Evolutionary conservation across 305 asterid species (phyloP), one percentile per base, ranked within the genome.

Genomic region (Ilex paraguariensis): DNA sequence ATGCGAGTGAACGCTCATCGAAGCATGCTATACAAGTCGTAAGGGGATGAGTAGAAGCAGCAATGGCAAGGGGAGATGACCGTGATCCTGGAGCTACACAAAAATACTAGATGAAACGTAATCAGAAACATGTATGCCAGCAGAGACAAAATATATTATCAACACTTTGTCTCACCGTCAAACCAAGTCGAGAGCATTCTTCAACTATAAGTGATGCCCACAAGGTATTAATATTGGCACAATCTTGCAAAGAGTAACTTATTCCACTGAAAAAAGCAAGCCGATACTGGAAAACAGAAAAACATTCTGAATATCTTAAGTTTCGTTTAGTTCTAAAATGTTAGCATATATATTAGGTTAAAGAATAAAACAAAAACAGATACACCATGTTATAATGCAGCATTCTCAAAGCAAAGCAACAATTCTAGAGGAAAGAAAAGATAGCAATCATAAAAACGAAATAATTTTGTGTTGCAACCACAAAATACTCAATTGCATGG

Each of bases 41-140:
- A 51, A 79, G 91, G 61, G 92, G 95, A 77, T 93, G 97, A 73
- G 87, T 78, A 57, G 99, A 83, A 28, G 99, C 99, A 66, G 99
- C 99, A 53, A 93, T 81, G 17, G 97, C 87, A 70, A 93, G 78
- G 31, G 97, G 96, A 66, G 99, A 93, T 63, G 99, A 93, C 69
- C 99, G 78, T 57, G 99, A 93, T 65, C 99, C 99, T 62, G 99
- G 97, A 73, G 99, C 97, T 75, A 93, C 75, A 75, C 99, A 90
- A 66, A 93, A 90, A 76, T 93, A 93, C 99, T 93, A 74, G 60
- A 82, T 44, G 63, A 68, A 70, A 69, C 72, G 70, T 67, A 70
- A 72, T 82, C 73, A 84, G 82, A 70, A 57, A 57, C 61, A 28
- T 30, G 52, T 39, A 66, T 17, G 52, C 48, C 57, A 28, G 62